phyloP scores from a whole-genome alignment of 495 filamentous ascomycete species.

The Cetradonia linearis region DNA sequence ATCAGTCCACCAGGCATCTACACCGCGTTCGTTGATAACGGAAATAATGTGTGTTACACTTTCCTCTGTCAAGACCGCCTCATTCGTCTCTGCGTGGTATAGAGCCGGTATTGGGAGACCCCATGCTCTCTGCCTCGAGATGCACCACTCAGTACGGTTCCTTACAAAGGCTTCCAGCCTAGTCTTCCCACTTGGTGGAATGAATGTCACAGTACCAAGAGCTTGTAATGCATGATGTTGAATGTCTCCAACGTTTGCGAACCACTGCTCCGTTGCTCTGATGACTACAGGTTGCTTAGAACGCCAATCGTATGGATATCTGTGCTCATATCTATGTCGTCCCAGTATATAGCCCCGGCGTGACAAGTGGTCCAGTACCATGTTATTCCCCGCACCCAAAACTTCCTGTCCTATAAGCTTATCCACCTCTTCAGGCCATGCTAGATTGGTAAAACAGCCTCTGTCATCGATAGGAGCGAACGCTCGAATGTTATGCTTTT shows the following conservation, averaged over 20 bases:
- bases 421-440: conserved; percentile 54
- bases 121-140: conserved; percentile 95
- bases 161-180: conserved; percentile 75
- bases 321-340: conserved; percentile 65
- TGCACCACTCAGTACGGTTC: conserved; percentile 92
- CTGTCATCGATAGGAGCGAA: conserved; percentile 73
- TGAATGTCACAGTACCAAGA: conserved; percentile 61
- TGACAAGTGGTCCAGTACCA: conserved; percentile 56
- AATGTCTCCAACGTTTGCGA: conserved; percentile 79
- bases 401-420: conserved; percentile 53
- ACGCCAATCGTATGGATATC: conserved; percentile 96
- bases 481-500: conserved; percentile 49
- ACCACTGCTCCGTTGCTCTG: conserved; percentile 93
- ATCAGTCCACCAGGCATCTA: conserved; percentile 91
- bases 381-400: conserved; percentile 51
- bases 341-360: conserved; percentile 47
- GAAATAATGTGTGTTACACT: conserved; percentile 78
- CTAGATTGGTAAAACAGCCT: conserved; percentile 67
- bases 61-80: conserved; percentile 64
- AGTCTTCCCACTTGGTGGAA: conserved; percentile 59
- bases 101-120: conserved; percentile 91
- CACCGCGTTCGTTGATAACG: conserved; percentile 63
- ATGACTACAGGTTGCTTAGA: conserved; percentile 87
- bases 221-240: conserved; percentile 58
- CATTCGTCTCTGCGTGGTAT: conserved; percentile 55